Evolutionary conservation across 1,284 basidiomycete genomes (phyloP).

Genomic region (Papiliotrema flavescens): DNA sequence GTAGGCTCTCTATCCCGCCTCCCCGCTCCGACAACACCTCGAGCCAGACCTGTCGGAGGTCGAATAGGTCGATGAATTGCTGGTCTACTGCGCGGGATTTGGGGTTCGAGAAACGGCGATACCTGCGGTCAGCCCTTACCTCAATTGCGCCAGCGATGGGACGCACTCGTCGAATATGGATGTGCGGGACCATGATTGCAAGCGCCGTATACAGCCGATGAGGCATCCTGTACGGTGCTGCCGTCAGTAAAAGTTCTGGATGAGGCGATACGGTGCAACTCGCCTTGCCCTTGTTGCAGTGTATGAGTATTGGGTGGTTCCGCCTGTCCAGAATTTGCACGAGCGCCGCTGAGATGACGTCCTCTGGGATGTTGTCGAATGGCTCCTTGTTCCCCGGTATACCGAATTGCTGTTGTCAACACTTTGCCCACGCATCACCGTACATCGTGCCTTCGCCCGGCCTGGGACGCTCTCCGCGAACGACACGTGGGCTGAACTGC

Average conservation of each 20-base stretch:
- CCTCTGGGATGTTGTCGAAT: conserved; percentile 54
- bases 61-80: conserved; percentile 56
- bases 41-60: conserved; percentile 39
- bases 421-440: conserved; percentile 1
- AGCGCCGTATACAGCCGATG: conserved; percentile 55
- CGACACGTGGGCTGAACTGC: background rate
- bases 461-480: too few relatives aligned
- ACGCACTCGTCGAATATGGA: conserved; percentile 56
- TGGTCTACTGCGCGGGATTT: conserved; percentile 56
- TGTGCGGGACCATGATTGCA: conserved; percentile 55
- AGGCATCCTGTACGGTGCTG: conserved; percentile 57
- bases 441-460: too few relatives aligned
- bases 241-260: too few relatives aligned
- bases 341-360: conserved; percentile 55
- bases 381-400: conserved; percentile 58
- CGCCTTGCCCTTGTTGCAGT: conserved; percentile 60
- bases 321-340: conserved; percentile 54
- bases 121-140: conserved; percentile 19
- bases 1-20: conserved; percentile 37
- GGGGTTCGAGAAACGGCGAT: conserved; percentile 53
- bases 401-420: conserved; percentile 51
- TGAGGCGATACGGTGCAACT: too few relatives aligned
- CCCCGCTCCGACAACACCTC: conserved; percentile 19
- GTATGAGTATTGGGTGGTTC: conserved; percentile 57
- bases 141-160: background rate